Percentiles rank a stretch among this genome's conserved stretches.
phyloP scores from a whole-genome alignment of 2,329 filamentous ascomycete genomes.

The Penicillium sp. region DNA sequence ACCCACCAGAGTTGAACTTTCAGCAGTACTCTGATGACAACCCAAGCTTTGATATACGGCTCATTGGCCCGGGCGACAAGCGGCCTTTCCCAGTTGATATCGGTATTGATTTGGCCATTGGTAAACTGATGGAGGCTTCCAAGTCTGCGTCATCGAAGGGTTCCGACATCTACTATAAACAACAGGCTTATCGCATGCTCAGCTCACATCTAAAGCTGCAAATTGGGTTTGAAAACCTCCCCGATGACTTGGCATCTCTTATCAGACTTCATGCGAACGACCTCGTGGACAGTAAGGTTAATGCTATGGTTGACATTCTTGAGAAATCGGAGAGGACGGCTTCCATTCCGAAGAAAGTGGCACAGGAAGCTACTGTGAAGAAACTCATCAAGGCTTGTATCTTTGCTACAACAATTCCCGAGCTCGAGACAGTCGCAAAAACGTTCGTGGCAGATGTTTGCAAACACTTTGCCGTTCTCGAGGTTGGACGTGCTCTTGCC shows the following conservation, averaged over 20 bases:
- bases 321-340: constrained; percentile 77
- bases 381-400: constrained; percentile 88
- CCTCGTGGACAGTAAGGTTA: constrained; percentile 72
- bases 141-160: constrained; percentile 62
- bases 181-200: constrained; percentile 86
- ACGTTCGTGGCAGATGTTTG: constrained; percentile 79
- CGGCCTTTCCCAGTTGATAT: constrained; percentile 84
- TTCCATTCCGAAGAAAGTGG: constrained; percentile 84
- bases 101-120: constrained; percentile 85
- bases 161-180: constrained; percentile 87
- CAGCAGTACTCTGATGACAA: constrained; percentile 85
- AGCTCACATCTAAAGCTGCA: constrained; percentile 88
- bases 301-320: constrained; percentile 69
- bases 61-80: constrained; percentile 88
- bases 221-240: constrained; percentile 83
- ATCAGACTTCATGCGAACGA: constrained; percentile 91
- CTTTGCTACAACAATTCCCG: constrained; percentile 79
- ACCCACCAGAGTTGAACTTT: constrained; percentile 81
- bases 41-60: constrained; percentile 82
- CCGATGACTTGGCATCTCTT: constrained; percentile 83
- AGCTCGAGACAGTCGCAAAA: constrained; percentile 76
- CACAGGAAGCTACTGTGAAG: constrained; percentile 80
- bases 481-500: constrained; percentile 83
- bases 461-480: constrained; percentile 86
- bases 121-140: constrained; percentile 80